phyloP scores from a whole-genome alignment of 2,329 filamentous ascomycete species.

The Colletotrichum sp. region DNA sequence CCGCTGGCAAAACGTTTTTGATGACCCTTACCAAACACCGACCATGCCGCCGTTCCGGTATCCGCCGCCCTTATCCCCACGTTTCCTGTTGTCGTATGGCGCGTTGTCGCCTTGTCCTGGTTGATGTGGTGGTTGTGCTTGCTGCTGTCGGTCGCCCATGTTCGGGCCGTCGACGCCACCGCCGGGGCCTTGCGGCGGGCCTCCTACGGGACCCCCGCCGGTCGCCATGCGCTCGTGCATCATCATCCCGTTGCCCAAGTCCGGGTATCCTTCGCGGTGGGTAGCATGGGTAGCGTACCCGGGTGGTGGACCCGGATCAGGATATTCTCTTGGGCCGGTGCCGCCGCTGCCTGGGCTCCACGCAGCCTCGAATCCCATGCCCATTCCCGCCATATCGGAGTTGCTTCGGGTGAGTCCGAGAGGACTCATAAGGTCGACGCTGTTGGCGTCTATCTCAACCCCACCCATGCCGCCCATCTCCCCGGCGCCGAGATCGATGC shows the following conservation, averaged over 20 bases:
- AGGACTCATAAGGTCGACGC: slow-evolving; percentile 19
- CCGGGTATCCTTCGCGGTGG: not conserved
- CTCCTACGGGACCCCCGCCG: not conserved
- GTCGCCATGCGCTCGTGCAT: slow-evolving; percentile 7
- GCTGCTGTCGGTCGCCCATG: not conserved
- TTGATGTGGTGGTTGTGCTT: slow-evolving; percentile 5
- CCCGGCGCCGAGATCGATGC: not conserved
- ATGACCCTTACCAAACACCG: slow-evolving; percentile 16
- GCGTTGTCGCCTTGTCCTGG: not conserved
- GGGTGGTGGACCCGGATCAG: not conserved
- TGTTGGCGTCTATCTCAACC: slow-evolving; percentile 12
- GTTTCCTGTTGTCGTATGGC: not conserved
- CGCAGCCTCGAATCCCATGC: slow-evolving; percentile 15
- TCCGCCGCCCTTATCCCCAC: slow-evolving; percentile 3
- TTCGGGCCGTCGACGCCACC: not conserved
- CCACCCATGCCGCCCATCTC: not conserved
- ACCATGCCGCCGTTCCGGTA: slow-evolving; percentile 17
- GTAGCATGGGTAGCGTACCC: not conserved
- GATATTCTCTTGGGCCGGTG: slow-evolving; percentile 6
- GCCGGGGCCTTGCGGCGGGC: not conserved
- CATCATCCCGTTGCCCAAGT: not conserved
- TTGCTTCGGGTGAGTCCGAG: slow-evolving; percentile 16
- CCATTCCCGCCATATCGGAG: slow-evolving; percentile 14
- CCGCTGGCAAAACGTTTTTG: not conserved
- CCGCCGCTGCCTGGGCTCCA: slow-evolving; percentile 18